phyloP scores from a whole-genome alignment of 768 basidiomycete genomes.

The Boletus edulis region DNA sequence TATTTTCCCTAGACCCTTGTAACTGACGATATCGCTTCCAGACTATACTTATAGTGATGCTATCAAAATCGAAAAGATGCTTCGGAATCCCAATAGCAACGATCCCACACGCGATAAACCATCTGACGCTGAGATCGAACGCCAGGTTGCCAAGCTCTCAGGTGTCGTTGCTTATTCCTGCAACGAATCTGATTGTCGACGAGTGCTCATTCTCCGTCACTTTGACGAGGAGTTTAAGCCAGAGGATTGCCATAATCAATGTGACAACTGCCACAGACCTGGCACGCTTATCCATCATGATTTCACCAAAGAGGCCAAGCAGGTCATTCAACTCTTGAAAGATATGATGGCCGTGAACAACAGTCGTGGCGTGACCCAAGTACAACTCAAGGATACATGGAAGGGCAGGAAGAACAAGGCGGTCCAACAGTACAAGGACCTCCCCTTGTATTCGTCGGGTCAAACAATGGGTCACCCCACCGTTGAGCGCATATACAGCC shows the following conservation, averaged over 20 bases:
- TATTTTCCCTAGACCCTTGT: neutral
- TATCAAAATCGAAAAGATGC: conserved; percentile 53
- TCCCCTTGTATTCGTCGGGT: conserved; percentile 54
- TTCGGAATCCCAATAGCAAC: conserved; percentile 49
- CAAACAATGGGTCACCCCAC: conserved; percentile 48
- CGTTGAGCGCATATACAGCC: conserved; percentile 63
- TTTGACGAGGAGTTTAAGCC: conserved; percentile 82
- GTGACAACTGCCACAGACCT: conserved; percentile 78
- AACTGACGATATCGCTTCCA: conserved; percentile 26
- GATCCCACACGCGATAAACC: conserved; percentile 32
- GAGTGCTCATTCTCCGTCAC: conserved; percentile 82
- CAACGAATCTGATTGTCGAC: conserved; percentile 83
- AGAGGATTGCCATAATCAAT: conserved; percentile 60
- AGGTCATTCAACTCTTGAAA: conserved; percentile 58
- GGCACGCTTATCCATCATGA: conserved; percentile 49
- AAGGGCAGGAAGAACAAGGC: conserved; percentile 53
- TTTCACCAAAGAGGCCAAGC: conserved; percentile 55
- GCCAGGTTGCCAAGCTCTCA: conserved; percentile 61
- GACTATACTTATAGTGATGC: conserved; percentile 68
- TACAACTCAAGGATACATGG: conserved; percentile 60
- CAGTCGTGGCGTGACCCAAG: conserved; percentile 53
- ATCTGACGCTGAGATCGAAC: conserved; percentile 53
- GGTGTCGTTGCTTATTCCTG: conserved; percentile 78
- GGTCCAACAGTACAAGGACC: conserved; percentile 45
- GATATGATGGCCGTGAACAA: conserved; percentile 41